These are phyloP conservation scores for Articulospora tetracladia DNA, from an alignment of 495 filamentous ascomycete species.

Conservation along the genomic window DNA sequence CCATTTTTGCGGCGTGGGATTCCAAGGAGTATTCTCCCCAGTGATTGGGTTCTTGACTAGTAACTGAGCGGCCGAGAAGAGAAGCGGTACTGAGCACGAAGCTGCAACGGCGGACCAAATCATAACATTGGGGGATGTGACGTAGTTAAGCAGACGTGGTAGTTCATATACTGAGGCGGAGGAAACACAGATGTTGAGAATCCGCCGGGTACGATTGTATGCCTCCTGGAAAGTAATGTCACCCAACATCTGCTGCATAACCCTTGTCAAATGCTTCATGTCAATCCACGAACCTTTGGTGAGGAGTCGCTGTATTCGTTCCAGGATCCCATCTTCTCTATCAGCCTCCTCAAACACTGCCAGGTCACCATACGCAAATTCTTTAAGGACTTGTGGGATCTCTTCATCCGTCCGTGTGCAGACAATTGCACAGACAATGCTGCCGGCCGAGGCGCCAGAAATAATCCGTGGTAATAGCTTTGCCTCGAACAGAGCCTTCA, in stretches of 20 bases:
- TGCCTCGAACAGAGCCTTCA: constrained; percentile 76
- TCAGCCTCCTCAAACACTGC: constrained; percentile 76
- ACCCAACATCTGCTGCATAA: constrained; percentile 76
- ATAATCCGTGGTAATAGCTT: constrained; percentile 84
- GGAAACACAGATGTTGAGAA: constrained; percentile 91
- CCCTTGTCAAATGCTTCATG: constrained; percentile 70
- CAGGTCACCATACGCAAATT: constrained; percentile 78
- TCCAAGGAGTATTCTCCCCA: constrained; percentile 76
- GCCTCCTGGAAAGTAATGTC: constrained; percentile 94
- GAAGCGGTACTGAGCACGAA: constrained; percentile 88
- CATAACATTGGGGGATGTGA: constrained; percentile 88
- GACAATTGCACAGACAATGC: constrained; percentile 83
- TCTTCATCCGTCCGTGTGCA: constrained; percentile 85
- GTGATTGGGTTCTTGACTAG: constrained; percentile 84
- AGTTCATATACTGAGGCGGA: constrained; percentile 84
- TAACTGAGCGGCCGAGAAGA: constrained; percentile 72
- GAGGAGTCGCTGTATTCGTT: constrained; percentile 69
- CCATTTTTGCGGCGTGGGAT: constrained; percentile 74
- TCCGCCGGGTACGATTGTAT: constrained; percentile 85
- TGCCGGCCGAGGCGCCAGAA: constrained; percentile 91
- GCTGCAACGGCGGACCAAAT: constrained; percentile 96
- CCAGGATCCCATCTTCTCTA: constrained; percentile 61
- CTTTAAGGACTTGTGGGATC: constrained; percentile 64
- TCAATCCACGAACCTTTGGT: constrained; percentile 82
- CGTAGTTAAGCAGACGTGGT: constrained; percentile 83